These are phyloP conservation scores for Aureobasidium sp. DNA, from an alignment of 2,329 filamentous ascomycete genomes.

Conservation along the genomic window DNA sequence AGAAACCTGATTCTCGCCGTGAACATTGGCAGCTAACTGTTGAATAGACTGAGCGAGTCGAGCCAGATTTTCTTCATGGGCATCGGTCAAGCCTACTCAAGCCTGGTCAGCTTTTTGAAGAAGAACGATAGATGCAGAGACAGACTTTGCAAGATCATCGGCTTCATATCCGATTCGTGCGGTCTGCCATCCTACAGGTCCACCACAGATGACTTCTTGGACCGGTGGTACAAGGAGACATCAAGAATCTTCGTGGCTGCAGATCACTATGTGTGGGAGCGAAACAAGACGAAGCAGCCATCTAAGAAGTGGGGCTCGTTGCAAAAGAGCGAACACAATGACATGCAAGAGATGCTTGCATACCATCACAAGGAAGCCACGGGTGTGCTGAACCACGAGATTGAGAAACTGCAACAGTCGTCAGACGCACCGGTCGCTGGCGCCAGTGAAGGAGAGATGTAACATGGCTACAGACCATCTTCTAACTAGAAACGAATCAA, in stretches of 20 bases:
- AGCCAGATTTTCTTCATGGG: constrained; percentile 80
- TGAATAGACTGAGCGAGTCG: constrained; percentile 51
- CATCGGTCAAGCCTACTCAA: constrained; percentile 80
- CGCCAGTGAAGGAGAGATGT: neutral
- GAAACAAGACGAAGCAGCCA: constrained; percentile 49
- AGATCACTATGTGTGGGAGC: constrained; percentile 68
- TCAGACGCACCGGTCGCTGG: neutral
- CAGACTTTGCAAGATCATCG: constrained; percentile 64
- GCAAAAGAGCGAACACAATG: constrained; percentile 37
- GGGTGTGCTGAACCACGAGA: constrained; percentile 37
- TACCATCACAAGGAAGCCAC: constrained; percentile 47
- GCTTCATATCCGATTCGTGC: constrained; percentile 67
- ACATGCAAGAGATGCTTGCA: constrained; percentile 51
- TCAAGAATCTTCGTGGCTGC: constrained; percentile 71
- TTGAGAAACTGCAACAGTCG: constrained; percentile 31
- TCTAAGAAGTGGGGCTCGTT: constrained; percentile 53
- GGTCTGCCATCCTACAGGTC: constrained; percentile 66
- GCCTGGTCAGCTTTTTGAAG: constrained; percentile 70
- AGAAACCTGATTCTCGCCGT: neutral
- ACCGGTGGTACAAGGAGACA: constrained; percentile 72
- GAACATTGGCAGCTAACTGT: neutral
- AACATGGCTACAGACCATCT: neutral
- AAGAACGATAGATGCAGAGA: constrained; percentile 57
- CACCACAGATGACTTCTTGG: constrained; percentile 60
- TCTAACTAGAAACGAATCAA: constrained; percentile 1